phyloP scores from a whole-genome alignment of 169 alveolate species.

The Plasmodium cynomolgi region DNA sequence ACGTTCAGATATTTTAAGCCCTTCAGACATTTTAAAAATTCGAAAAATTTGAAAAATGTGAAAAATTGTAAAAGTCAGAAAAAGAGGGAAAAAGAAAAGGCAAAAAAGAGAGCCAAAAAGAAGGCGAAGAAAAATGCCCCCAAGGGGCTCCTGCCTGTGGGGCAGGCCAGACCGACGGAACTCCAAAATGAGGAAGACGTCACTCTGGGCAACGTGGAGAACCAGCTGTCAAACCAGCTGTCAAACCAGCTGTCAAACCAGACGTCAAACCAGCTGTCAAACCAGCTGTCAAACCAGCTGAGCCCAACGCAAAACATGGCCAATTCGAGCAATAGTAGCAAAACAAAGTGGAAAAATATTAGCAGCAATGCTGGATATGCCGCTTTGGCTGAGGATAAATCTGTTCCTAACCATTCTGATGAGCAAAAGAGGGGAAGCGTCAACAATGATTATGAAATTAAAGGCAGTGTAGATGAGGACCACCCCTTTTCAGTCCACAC shows the following conservation, averaged over 20 bases:
- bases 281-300: background rate
- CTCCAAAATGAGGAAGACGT: background rate
- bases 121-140: background rate
- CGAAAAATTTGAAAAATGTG: background rate
- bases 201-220: background rate
- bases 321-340: background rate
- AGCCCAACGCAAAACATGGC: background rate
- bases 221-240: background rate
- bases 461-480: background rate
- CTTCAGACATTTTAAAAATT: background rate
- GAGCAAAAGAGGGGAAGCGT: background rate
- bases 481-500: background rate
- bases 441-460: background rate
- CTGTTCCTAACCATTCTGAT: background rate
- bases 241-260: no score
- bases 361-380: background rate
- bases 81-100: conserved; percentile 1
- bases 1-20: background rate
- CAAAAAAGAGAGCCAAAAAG: conserved; percentile 2
- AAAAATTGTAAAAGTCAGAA: background rate
- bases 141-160: background rate
- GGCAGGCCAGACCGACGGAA: background rate
- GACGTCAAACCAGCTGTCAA: no score
- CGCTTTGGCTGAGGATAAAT: background rate
- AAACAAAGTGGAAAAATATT: background rate